Base-by-base conservation (phyloP, 495 filamentous ascomycete genomes). In the Lasiosphaeria miniovina region DNA sequence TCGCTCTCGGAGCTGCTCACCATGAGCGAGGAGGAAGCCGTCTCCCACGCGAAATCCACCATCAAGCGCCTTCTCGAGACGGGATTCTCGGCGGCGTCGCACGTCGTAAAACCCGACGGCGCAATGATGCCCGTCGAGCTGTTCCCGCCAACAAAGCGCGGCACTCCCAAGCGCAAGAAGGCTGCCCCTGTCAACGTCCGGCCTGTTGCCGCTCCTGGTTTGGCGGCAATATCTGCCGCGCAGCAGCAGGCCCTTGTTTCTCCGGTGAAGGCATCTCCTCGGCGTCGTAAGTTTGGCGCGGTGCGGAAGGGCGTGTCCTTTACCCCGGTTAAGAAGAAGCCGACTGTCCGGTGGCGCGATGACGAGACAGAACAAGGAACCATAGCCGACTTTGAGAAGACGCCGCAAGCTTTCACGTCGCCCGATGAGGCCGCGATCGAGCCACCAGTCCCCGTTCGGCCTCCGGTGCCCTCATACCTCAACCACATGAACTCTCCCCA, bases 61-160 rank as follows among this genome's bases (percentile, higher is more conserved):
- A 86, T 99, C 10, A 77, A 80, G 38, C 88, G 90, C 61, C 84
- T 99, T 60, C 78, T 97, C 49, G 85, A 88, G 55, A 82, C 82
- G 7, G 93, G 91, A 59, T 85, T 84, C 24, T 80, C 85, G 41
- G 84, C 88, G 3, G 80, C 86, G 33, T 87, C 88, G 12, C 89
- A 92, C 62, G 84, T 97, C 48, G 88, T 99, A 67, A 96, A 96
- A 69, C 90, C 93, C 8, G 93, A 95, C 65, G 92, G 91, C 40
- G 87, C 81, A 50, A 72, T 76, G 65, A 74, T 89, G 66, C 80
- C 86, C 11, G 78, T 83, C 0, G 84, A 88, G 63, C 75, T 76
- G 35, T 86, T 88, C 63, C 81, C 89, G 54, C 88, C 90, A 6
- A 81, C 79, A 24, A 86, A 85, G 63, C 67, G 82, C 11, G 88